A percentile compares a stretch with the other conserved stretches of the same genome.
Evolutionary conservation across 2,329 filamentous ascomycete species (phyloP).

Genomic region (Beauveria asiatica): DNA sequence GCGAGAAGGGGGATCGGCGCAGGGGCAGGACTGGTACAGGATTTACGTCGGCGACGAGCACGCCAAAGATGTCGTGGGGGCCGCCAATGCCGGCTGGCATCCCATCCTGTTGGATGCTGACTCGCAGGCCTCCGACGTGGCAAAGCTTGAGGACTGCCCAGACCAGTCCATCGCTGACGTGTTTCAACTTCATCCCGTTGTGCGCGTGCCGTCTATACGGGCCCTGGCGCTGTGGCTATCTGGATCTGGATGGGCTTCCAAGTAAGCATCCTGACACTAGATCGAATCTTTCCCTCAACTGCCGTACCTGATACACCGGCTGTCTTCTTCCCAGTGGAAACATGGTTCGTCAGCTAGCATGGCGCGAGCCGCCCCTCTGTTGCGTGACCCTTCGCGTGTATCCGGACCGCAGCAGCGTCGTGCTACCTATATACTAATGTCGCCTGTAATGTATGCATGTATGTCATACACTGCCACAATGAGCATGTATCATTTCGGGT

Average conservation of each 20-base stretch:
- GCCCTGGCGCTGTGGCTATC: constrained; percentile 2
- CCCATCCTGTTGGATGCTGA: constrained; percentile 16
- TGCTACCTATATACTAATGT: not conserved
- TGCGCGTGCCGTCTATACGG: constrained; percentile 15
- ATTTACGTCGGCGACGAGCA: constrained; percentile 48
- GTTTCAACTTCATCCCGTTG: constrained; percentile 10
- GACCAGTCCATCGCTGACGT: constrained; percentile 9
- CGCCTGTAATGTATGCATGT: no score
- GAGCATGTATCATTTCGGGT: not conserved
- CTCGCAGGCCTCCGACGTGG: not conserved
- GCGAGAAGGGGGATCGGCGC: constrained; percentile 9
- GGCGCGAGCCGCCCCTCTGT: not conserved
- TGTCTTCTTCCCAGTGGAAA: not conserved
- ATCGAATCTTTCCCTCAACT: not conserved
- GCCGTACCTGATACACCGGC: not conserved
- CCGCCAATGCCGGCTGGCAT: constrained; percentile 22
- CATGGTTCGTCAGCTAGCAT: not conserved
- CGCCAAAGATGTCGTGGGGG: constrained; percentile 41
- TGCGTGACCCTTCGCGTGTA: not conserved
- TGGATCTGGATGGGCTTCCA: not conserved
- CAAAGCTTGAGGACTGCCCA: constrained; percentile 11
- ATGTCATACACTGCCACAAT: not conserved
- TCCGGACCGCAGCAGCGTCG: not conserved
- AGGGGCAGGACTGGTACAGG: constrained; percentile 26
- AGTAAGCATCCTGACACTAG: not conserved